Percentiles rank a stretch among this genome's conserved stretches.
Conservation (phyloP, 768 basidiomycete species). For the Rhizopogon rudus region DNA sequence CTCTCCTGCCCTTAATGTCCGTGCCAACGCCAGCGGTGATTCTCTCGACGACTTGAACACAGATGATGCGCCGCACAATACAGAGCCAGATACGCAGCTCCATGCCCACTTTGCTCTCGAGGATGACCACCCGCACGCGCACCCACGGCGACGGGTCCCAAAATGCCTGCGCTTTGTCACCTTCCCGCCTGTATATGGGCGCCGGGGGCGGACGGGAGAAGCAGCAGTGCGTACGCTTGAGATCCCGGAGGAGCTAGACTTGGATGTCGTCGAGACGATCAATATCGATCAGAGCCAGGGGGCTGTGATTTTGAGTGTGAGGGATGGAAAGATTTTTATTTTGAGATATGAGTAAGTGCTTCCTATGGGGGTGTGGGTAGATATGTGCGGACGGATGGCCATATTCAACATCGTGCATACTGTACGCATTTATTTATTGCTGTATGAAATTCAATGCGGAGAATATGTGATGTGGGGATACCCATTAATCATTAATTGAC, state of each 20-base stretch:
- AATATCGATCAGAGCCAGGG: conserved; percentile 78
- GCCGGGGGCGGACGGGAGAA: conserved; percentile 27
- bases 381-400: background rate
- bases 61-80: background rate
- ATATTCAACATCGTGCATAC: background rate
- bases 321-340: conserved; percentile 67
- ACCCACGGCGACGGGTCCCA: conserved; percentile 23
- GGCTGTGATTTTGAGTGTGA: conserved; percentile 63
- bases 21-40: background rate
- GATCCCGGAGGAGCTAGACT: conserved; percentile 59
- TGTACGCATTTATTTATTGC: background rate
- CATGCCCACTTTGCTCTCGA: background rate
- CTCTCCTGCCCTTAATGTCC: background rate
- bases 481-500: too few species aligned
- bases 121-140: background rate
- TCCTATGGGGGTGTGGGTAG: background rate
- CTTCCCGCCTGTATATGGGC: conserved; percentile 47
- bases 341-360: conserved; percentile 49
- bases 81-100: background rate
- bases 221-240: conserved; percentile 54
- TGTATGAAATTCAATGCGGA: too few species aligned
- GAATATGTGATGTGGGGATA: too few species aligned
- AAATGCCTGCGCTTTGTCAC: conserved; percentile 68
- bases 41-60: background rate
- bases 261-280: conserved; percentile 66